Evolutionary conservation across 2,329 filamentous ascomycete species (phyloP).

Genomic region (Aspergillus neoniger): DNA sequence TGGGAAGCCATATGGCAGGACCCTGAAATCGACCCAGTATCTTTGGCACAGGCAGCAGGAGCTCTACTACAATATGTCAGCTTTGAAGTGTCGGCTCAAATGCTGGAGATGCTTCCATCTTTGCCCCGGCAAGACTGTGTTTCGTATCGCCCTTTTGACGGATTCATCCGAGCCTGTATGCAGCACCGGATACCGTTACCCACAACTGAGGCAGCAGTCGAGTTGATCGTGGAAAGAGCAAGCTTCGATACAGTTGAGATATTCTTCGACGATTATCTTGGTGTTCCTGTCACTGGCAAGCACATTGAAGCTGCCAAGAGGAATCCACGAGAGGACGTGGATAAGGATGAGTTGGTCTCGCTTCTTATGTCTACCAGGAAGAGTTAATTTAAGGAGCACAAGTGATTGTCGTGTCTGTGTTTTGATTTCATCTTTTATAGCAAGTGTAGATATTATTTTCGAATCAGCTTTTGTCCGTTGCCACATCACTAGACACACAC

Average conservation of each 20-base stretch:
- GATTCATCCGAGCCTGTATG: background rate
- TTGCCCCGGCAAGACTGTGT: background rate
- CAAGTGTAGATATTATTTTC: too few relatives aligned
- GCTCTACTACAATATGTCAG: background rate
- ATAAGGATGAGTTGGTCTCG: background rate
- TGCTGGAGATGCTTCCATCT: background rate
- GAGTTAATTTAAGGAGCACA: background rate
- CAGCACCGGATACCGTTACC: background rate
- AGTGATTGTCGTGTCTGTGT: background rate
- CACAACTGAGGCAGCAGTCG: background rate
- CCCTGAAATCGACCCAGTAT: background rate
- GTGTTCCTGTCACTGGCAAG: background rate
- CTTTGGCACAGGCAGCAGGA: background rate
- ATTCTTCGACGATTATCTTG: background rate
- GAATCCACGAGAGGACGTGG: background rate
- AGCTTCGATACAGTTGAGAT: background rate
- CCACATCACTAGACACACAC: too few relatives aligned
- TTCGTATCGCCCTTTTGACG: background rate
- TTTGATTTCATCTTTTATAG: background rate
- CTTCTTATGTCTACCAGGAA: background rate
- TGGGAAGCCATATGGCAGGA: constrained; percentile 1
- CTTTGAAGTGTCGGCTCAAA: background rate
- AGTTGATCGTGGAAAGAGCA: background rate
- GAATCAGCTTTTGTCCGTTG: too few relatives aligned
- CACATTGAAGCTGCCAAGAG: background rate